These are phyloP conservation scores for Pulveroboletus sp. DNA, from an alignment of 1,284 basidiomycete species.

Conservation along the genomic window DNA sequence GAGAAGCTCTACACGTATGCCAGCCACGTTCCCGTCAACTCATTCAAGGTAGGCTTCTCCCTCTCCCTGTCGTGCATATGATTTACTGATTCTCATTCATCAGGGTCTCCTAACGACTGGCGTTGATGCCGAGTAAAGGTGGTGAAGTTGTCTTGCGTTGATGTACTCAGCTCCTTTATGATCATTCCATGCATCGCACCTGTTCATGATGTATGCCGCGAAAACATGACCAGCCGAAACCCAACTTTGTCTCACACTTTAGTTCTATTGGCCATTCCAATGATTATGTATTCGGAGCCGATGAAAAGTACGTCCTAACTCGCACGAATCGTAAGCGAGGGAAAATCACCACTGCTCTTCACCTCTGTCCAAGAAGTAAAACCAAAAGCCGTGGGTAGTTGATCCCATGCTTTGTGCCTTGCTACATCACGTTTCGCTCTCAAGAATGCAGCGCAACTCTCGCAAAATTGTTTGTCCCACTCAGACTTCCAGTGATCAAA, in stretches of 20 bases:
- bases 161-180: slow-evolving; percentile 19
- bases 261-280: background rate
- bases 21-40: slow-evolving; percentile 73
- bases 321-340: background rate
- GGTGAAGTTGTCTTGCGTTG: slow-evolving; percentile 8
- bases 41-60: slow-evolving; percentile 77
- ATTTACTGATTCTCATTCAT: slow-evolving; percentile 7
- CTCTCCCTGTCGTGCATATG: background rate
- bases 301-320: background rate
- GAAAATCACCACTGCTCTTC: background rate
- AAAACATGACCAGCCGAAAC: slow-evolving; percentile 10
- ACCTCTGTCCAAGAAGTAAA: slow-evolving; percentile 7
- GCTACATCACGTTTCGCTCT: background rate
- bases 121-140: slow-evolving; percentile 71
- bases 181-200: slow-evolving; percentile 14
- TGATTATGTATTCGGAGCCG: background rate
- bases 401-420: background rate
- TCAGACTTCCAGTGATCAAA: background rate
- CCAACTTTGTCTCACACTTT: background rate
- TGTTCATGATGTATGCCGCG: slow-evolving; percentile 13
- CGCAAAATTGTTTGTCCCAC: slow-evolving; percentile 11
- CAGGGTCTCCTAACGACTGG: slow-evolving; percentile 83
- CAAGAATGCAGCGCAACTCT: background rate
- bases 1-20: slow-evolving; percentile 97
- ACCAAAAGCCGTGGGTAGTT: background rate